Evolutionary conservation across 257 asterid genomes (phyloP).

Genomic region (Salvia splendens): DNA sequence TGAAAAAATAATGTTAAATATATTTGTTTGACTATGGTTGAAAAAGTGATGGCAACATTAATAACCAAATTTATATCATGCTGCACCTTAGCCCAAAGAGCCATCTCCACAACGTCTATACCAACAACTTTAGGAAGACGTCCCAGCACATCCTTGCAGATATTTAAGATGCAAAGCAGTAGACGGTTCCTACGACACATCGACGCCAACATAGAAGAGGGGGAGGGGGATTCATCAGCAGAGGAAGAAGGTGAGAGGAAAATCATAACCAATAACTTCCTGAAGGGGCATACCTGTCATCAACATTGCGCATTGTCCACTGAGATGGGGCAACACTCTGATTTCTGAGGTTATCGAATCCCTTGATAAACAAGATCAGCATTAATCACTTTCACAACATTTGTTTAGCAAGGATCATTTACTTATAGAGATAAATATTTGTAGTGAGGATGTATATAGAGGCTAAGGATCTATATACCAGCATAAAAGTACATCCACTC

Average conservation of each 20-base stretch:
- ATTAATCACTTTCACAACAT: constrained; percentile 22
- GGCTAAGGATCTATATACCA: constrained; percentile 48
- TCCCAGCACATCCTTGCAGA: constrained; percentile 87
- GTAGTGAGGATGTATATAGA: constrained; percentile 18
- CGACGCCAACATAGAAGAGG: background rate
- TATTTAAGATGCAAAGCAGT: constrained; percentile 76
- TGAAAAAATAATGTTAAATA: constrained; percentile 7
- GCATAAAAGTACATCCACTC: constrained; percentile 90
- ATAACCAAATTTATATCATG: constrained; percentile 24
- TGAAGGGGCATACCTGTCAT: constrained; percentile 66
- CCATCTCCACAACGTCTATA: constrained; percentile 99
- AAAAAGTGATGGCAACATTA: constrained; percentile 28
- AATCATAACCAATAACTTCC: constrained; percentile 23
- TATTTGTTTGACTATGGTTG: constrained; percentile 11
- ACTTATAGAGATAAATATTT: constrained; percentile 20
- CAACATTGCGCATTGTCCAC: constrained; percentile 98
- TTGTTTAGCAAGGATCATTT: constrained; percentile 16
- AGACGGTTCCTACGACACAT: constrained; percentile 67
- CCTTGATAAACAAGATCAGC: constrained; percentile 54
- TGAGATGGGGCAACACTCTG: constrained; percentile 97
- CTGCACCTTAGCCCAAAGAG: constrained; percentile 98
- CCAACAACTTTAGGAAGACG: constrained; percentile 97
- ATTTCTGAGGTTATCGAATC: constrained; percentile 94
- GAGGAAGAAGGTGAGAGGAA: constrained; percentile 20
- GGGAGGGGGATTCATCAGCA: constrained; percentile 10